phyloP scores from a whole-genome alignment of 2,329 filamentous ascomycete species.

The Colletotrichum ledebouriae region DNA sequence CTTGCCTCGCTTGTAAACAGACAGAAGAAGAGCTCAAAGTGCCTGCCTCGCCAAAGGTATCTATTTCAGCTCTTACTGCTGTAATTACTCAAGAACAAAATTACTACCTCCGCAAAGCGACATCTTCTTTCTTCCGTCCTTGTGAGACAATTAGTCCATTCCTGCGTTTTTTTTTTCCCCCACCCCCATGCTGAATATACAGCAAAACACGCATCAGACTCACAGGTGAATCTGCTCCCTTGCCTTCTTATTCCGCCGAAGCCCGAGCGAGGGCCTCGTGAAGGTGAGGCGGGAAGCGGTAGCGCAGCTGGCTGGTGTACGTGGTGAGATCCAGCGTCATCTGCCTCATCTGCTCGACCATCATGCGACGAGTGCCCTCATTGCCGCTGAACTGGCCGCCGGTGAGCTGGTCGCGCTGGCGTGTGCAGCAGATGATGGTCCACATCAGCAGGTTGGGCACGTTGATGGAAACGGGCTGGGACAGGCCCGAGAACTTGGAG shows the following conservation, averaged over 20 bases:
- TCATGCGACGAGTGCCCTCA: conserved; percentile 71
- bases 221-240: too few relatives aligned
- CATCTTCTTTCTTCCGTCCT: too few relatives aligned
- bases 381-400: conserved; percentile 81
- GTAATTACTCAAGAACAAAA: too few relatives aligned
- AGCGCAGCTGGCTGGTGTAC: conserved; percentile 92
- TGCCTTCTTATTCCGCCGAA: conserved; percentile 70
- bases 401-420: conserved; percentile 79
- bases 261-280: conserved; percentile 90
- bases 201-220: too few relatives aligned
- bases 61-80: too few relatives aligned
- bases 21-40: too few relatives aligned
- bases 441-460: conserved; percentile 93
- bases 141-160: too few relatives aligned
- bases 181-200: too few relatives aligned
- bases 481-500: conserved; percentile 82
- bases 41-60: too few relatives aligned
- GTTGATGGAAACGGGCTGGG: conserved; percentile 87
- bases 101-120: too few relatives aligned
- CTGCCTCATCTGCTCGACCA: conserved; percentile 80
- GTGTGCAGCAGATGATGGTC: conserved; percentile 89
- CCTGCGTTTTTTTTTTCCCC: too few relatives aligned
- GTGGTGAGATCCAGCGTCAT: conserved; percentile 92
- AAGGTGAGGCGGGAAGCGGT: conserved; percentile 87
- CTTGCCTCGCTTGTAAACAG: too few relatives aligned